Conservation (phyloP, 2,329 filamentous ascomycete species). For the Cladosporium sp. region DNA sequence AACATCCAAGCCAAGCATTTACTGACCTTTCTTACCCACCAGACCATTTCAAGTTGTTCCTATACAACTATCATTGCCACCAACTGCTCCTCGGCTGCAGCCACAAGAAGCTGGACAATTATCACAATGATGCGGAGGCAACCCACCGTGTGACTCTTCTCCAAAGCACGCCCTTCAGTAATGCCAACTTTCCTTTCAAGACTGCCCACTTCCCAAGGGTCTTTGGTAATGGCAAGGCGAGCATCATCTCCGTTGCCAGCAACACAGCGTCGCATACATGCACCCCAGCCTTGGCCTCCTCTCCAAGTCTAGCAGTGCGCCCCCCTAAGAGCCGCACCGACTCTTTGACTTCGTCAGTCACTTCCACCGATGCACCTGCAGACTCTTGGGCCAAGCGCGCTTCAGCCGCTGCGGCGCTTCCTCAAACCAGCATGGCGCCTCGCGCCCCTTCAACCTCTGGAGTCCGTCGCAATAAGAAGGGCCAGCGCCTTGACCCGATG, state of each 20-base stretch:
- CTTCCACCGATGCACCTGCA: neutral
- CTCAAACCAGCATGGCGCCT: neutral
- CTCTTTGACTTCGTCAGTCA: neutral
- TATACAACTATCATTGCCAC: slow-evolving; percentile 56
- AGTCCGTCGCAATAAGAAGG: slow-evolving; percentile 53
- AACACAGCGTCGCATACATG: slow-evolving; percentile 19
- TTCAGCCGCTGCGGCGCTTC: neutral
- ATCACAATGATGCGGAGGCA: slow-evolving; percentile 38
- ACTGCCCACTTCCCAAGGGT: slow-evolving; percentile 48
- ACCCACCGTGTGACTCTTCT: slow-evolving; percentile 49
- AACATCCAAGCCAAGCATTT: neutral
- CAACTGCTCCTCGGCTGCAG: slow-evolving; percentile 58
- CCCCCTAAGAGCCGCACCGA: neutral
- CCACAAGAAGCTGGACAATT: slow-evolving; percentile 48
- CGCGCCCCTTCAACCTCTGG: neutral
- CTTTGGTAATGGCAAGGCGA: slow-evolving; percentile 51
- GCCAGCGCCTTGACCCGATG: slow-evolving; percentile 55
- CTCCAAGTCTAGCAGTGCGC: neutral
- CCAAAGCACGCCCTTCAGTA: slow-evolving; percentile 53
- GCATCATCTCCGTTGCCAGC: slow-evolving; percentile 12
- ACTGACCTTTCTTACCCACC: slow-evolving; percentile 10
- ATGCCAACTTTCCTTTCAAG: slow-evolving; percentile 46
- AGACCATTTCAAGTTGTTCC: slow-evolving; percentile 52
- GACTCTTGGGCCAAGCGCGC: slow-evolving; percentile 3
- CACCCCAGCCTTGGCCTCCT: neutral